Conservation (phyloP, 441 rosid species). For the Sinapis alba region DNA sequence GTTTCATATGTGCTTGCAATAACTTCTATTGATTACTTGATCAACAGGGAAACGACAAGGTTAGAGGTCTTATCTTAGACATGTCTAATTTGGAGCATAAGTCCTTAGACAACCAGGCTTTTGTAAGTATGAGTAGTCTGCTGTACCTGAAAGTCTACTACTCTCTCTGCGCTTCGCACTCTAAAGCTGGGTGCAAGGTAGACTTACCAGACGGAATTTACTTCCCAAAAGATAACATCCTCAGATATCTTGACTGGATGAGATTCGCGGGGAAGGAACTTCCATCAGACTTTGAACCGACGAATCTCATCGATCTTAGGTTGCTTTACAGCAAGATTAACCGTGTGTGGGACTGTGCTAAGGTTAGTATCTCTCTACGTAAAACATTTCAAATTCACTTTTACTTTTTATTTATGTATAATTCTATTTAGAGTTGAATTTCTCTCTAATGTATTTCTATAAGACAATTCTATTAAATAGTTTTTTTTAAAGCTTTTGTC, state of each 20-base stretch:
- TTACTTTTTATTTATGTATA: too few species aligned
- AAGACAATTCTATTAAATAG: too few species aligned
- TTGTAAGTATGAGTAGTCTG: not conserved
- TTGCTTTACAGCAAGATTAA: slow-evolving; percentile 16
- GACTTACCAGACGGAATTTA: not conserved
- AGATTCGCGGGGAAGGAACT: not conserved
- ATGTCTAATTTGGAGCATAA: not conserved
- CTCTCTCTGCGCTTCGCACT: not conserved
- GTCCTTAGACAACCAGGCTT: not conserved
- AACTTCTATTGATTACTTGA: not conserved
- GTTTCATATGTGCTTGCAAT: too few species aligned
- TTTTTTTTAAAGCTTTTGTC: too few species aligned
- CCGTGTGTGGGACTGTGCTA: not conserved
- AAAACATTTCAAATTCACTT: too few species aligned
- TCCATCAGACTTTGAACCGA: not conserved
- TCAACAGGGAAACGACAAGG: not conserved
- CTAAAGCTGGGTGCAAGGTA: not conserved
- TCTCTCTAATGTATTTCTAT: too few species aligned
- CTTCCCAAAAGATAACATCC: not conserved
- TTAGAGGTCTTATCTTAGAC: slow-evolving; percentile 18
- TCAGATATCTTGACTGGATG: slow-evolving; percentile 9
- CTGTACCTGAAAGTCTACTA: slow-evolving; percentile 8
- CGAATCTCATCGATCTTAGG: slow-evolving; percentile 17
- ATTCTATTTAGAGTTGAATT: too few species aligned
- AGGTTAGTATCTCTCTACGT: slow-evolving; percentile 1